phyloP scores from a whole-genome alignment of 208 protist species.

The Acanthamoeba rhysodes region DNA sequence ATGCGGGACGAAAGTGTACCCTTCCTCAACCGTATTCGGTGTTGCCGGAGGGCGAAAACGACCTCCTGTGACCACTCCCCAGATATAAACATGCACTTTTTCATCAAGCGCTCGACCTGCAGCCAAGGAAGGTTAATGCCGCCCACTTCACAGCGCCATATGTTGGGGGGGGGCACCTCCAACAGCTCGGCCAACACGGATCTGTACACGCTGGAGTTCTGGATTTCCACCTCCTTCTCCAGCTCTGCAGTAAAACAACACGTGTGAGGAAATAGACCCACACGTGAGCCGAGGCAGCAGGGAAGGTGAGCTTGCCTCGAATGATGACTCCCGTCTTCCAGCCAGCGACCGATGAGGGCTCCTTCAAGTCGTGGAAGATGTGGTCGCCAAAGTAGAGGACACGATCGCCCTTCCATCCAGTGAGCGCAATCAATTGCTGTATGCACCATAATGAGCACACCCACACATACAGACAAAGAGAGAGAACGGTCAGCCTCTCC shows the following conservation, averaged over 20 bases:
- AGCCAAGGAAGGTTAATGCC: background rate
- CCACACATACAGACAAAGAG: background rate
- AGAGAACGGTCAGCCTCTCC: background rate
- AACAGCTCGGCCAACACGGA: slow-evolving; percentile 47
- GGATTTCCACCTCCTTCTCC: slow-evolving; percentile 80
- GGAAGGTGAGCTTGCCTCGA: background rate
- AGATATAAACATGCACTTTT: slow-evolving; percentile 35
- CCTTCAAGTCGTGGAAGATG: slow-evolving; percentile 79
- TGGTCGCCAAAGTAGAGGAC: slow-evolving; percentile 83
- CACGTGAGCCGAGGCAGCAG: background rate
- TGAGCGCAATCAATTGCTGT: slow-evolving; percentile 61
- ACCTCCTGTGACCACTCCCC: slow-evolving; percentile 59
- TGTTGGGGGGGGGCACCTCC: background rate
- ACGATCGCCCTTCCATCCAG: slow-evolving; percentile 64
- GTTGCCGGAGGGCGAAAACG: slow-evolving; percentile 24
- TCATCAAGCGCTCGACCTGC: slow-evolving; percentile 44
- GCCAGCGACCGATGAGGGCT: slow-evolving; percentile 75
- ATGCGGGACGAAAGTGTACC: background rate
- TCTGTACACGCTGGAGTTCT: slow-evolving; percentile 81
- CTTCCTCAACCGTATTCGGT: slow-evolving; percentile 14
- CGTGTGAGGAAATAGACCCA: background rate
- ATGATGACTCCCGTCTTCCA: slow-evolving; percentile 83
- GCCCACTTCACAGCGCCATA: too few relatives aligned
- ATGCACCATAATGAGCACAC: background rate
- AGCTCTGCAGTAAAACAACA: slow-evolving; percentile 21